phyloP scores from a whole-genome alignment of 768 basidiomycete genomes.

The Suillus ampliporus region DNA sequence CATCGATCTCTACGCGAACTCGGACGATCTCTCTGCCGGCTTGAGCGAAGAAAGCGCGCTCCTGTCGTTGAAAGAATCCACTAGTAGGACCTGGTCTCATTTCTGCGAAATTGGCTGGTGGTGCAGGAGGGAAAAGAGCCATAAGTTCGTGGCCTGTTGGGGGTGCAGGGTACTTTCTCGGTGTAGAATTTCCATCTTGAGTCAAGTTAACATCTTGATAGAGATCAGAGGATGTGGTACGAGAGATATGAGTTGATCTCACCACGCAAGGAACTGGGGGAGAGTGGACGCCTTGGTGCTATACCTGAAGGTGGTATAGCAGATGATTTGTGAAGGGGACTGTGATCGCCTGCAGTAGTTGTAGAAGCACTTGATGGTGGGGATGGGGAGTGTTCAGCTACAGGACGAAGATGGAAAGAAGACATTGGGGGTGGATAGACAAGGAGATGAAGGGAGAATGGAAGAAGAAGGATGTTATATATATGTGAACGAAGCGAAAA shows the following conservation, averaged over 20 bases:
- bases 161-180: conserved; percentile 73
- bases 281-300: conserved; percentile 58
- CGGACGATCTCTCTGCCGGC: conserved; percentile 80
- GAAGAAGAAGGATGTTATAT: conserved; percentile 26
- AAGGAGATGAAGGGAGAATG: conserved; percentile 15
- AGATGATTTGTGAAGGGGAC: conserved; percentile 35
- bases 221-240: conserved; percentile 19
- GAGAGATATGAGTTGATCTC: conserved; percentile 14
- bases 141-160: conserved; percentile 85
- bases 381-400: conserved; percentile 52
- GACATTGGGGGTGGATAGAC: conserved; percentile 30
- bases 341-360: conserved; percentile 51
- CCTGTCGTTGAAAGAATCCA: conserved; percentile 75
- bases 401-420: conserved; percentile 62
- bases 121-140: conserved; percentile 79
- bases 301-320: conserved; percentile 35
- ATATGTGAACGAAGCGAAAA: conserved; percentile 19
- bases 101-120: conserved; percentile 61
- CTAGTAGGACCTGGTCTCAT: conserved; percentile 70
- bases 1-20: conserved; percentile 72
- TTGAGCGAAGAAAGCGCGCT: conserved; percentile 81
- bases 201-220: conserved; percentile 67
- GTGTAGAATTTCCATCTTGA: conserved; percentile 51
- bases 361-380: conserved; percentile 59
- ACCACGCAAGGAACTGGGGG: conserved; percentile 70